These are phyloP conservation scores for Apiosordaria backusii DNA, from an alignment of 495 filamentous ascomycete genomes.

Conservation along the genomic window DNA sequence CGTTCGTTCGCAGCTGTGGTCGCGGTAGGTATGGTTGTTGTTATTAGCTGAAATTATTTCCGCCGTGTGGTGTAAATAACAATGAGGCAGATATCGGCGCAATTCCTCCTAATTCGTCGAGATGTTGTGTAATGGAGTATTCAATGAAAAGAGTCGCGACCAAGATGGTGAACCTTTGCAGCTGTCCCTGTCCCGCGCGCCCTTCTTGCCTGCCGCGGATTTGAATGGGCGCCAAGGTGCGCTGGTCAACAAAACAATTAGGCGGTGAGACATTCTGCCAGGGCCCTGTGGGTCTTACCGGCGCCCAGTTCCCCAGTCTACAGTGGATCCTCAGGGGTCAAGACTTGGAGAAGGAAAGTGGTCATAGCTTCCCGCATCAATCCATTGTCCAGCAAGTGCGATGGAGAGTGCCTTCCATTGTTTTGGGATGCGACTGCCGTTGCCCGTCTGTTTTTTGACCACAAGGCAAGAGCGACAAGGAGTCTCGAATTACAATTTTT, in stretches of 20 bases:
- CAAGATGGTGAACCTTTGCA: conserved; percentile 15
- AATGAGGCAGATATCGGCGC: neutral
- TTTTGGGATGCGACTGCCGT: neutral
- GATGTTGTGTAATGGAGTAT: conserved; percentile 3
- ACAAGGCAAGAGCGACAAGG: neutral
- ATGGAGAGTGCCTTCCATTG: neutral
- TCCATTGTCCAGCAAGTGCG: neutral
- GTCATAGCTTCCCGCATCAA: conserved; percentile 8
- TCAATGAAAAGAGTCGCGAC: conserved; percentile 9
- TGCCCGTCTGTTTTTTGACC: neutral
- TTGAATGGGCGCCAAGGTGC: conserved; percentile 25
- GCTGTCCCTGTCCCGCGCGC: conserved; percentile 32
- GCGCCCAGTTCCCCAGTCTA: too few species aligned
- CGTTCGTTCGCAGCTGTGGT: neutral
- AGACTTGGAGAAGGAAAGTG: neutral
- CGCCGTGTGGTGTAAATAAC: neutral
- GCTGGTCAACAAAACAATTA: conserved; percentile 32
- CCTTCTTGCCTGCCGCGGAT: conserved; percentile 7
- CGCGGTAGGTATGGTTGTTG: neutral
- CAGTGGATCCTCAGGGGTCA: neutral
- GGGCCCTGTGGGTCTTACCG: neutral
- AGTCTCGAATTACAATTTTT: too few species aligned
- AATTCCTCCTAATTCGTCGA: conserved; percentile 4
- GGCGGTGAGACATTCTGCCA: conserved; percentile 36
- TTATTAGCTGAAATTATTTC: neutral